phyloP scores from a whole-genome alignment of 371 early-diverging fungal genomes.

The Rhizomucor pusillus region DNA sequence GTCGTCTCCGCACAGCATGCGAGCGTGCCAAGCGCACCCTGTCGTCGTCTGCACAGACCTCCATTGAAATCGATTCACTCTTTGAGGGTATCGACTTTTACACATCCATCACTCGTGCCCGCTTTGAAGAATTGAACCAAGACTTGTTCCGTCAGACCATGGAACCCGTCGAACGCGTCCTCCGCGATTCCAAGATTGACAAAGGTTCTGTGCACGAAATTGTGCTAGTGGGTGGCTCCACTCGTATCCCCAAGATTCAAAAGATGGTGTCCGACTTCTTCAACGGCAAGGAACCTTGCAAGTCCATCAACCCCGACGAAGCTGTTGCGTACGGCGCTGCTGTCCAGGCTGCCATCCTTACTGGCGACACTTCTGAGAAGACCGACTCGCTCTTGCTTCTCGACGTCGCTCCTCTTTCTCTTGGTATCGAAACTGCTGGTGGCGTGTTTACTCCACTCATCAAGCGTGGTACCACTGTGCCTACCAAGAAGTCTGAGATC shows the following conservation, averaged over 20 bases:
- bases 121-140: conserved; percentile 95
- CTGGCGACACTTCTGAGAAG: conserved; percentile 71
- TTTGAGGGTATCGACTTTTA: conserved; percentile 90
- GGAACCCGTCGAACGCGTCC: conserved; percentile 93
- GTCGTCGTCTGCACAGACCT: conserved; percentile 84
- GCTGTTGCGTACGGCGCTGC: conserved; percentile 98
- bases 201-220: conserved; percentile 89
- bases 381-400: conserved; percentile 76
- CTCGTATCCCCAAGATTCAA: conserved; percentile 99
- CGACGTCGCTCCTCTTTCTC: conserved; percentile 89
- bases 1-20: conserved; percentile 93
- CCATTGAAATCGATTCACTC: conserved; percentile 92
- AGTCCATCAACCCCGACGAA: conserved; percentile 96
- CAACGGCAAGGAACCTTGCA: conserved; percentile 94
- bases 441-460: conserved; percentile 79
- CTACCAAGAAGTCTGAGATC: conserved; percentile 86
- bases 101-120: conserved; percentile 93
- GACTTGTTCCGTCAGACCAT: conserved; percentile 91
- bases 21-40: conserved; percentile 96
- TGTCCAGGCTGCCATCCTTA: conserved; percentile 89
- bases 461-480: conserved; percentile 90
- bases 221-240: conserved; percentile 97
- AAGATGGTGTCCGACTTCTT: conserved; percentile 97
- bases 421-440: conserved; percentile 95
- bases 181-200: conserved; percentile 89